Conservation (phyloP, 139 green algal genomes). For the Coelastrella sp. region DNA sequence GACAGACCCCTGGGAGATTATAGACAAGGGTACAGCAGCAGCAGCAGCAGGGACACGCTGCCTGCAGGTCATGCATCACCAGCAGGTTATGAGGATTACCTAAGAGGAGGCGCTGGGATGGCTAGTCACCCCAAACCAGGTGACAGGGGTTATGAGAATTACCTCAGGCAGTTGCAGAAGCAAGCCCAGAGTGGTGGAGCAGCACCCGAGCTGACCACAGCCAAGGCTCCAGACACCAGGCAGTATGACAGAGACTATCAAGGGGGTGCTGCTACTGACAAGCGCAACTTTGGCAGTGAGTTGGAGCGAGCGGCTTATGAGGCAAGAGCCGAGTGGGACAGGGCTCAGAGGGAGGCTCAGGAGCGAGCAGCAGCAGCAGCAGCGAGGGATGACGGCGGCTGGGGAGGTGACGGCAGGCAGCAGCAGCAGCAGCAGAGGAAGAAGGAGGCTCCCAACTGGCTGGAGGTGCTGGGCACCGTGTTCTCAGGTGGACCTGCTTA, state of each 20-base stretch:
- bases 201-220: background rate
- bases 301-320: background rate
- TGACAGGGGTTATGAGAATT: background rate
- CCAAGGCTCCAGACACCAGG: background rate
- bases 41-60: background rate
- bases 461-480: conserved; percentile 20
- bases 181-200: background rate
- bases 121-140: background rate
- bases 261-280: background rate
- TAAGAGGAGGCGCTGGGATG: background rate
- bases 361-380: background rate
- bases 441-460: conserved; percentile 5
- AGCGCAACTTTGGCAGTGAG: background rate
- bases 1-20: background rate
- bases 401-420: background rate
- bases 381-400: background rate
- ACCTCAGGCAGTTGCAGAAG: background rate
- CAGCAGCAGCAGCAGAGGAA: conserved; percentile 4
- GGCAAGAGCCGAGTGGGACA: background rate
- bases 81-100: background rate
- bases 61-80: background rate
- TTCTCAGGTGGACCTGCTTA: conserved; percentile 18
- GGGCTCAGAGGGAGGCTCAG: background rate
- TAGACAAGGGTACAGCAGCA: background rate
- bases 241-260: background rate